Base-by-base conservation (phyloP, 371 early-diverging fungal genomes). In the Lichtheimia ornata region DNA sequence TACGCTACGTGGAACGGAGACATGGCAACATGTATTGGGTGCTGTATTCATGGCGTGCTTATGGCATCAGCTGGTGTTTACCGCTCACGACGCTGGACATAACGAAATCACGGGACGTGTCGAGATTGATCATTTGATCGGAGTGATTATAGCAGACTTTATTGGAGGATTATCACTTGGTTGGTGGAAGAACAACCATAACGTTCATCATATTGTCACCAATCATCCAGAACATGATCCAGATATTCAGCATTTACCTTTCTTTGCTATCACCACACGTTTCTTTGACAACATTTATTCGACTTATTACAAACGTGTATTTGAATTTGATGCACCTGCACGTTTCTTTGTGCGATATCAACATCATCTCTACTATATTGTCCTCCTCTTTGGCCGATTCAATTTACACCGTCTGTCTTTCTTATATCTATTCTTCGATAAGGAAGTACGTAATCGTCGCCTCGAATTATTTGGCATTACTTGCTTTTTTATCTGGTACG, bases 111-210 rank as follows among this genome's bases (percentile, higher is more conserved):
- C 94, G 0, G 91, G 92, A 67, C 79, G 82, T 54, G 74, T 82
- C 43, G 71, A 81, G 28, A 79, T 87, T 25, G 98, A 97, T 69
- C 86, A 87, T 67, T 65, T 86, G 41, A 85, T 97, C 58, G 97
- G 97, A 40, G 88, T 93, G 53, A 64, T 88, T 30, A 77, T 96
- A 53, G 95, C 89, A 2, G 77, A 93, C 69, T 87, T 92, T 59
- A 71, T 89, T 58, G 94, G 96, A 55, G 98, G 98, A 11, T 85
- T 97, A 41, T 88, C 90, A 52, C 72, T 96, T 42, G 97, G 95
- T 24, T 97, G 98, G 97, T 97, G 98, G 98, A 97, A 96, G 70
- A 83, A 89, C 61, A 93, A 84, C 73, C 98, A 97, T 74, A 92
- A 97, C 71, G 94, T 96, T 17, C 97, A 97, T 76, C 97, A 94